Base-by-base conservation (phyloP, 2,329 filamentous ascomycete species). In the Ophiostoma angusticollis region DNA sequence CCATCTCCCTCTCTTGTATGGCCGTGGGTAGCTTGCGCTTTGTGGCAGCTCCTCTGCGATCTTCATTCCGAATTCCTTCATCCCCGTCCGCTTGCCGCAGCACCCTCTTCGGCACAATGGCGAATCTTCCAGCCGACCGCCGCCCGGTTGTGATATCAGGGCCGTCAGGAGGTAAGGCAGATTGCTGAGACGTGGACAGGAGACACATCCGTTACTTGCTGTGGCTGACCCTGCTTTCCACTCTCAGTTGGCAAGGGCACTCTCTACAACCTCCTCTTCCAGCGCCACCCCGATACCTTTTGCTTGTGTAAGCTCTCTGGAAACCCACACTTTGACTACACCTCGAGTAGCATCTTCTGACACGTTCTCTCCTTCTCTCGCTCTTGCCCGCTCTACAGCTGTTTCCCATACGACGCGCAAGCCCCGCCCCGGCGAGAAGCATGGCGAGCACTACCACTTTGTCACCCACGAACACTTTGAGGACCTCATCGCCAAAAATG, bases 381-480 rank as follows among this genome's bases (percentile, higher is more conserved):
- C 6, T 6, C 8, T 31, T 9, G 16, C 16, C 29, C 6, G 2
- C 4, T 12, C 8, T 22, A 7, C 16, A 49, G 47, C 72, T 42
- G 70, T 78, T 42, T 74, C 72, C 45, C 80, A 94, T 67, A 95
- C 87, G 7, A 94, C 87, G 21, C 80, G 87, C 27, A 51, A 62
- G 1, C 86, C 87, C 2, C 78, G 87, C 18, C 63, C 71, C 3
- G 82, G 80, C 52, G 87, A 95, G 62, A 53, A 72, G 47, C 59
- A 89, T 54, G 85, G 83, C 53, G 67, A 74, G 30, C 76, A 93
- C 60, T 95, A 95, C 68, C 74, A 85, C 66, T 93, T 80, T 53
- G 74, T 80, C 13, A 70, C 67, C 16, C 72, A 69, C 57, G 70
- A 73, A 9, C 67, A 68, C 3, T 93, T 93, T 54, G 63, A 77